Evolutionary conservation across 2,329 filamentous ascomycete genomes (phyloP), one percentile per base, ranked within the genome.

Genomic region (Colletotrichum noveboracense): DNA sequence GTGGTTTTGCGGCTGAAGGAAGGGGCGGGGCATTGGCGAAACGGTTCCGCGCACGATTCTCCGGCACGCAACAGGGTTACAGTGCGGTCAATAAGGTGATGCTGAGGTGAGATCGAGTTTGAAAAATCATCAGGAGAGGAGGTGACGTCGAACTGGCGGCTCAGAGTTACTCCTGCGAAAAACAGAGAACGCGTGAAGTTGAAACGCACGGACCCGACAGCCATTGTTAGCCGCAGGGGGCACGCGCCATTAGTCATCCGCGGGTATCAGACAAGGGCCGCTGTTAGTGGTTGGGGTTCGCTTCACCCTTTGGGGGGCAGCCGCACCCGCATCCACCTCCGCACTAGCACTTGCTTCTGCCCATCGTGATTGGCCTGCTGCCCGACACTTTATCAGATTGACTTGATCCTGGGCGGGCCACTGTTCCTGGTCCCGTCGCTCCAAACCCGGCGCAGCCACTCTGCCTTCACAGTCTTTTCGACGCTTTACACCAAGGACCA

Each of bases 161-260:
- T 82, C 79, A 61, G 66, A 70, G 71, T 69, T 71, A 56, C 75
- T 75, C 77, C 78, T 80, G 80, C 78, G 81, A 84, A 86, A 85
- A 85, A 85, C 82, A 85, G 82, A 80, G 78, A 81, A 84, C 85
- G 85, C 85, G 85, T 85, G 84, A 85, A 83, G 84, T 85, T 77
- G 79, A 75, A 78, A 77, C 75, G 83, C 82, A 82, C 83, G 82
- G 82, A 70, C 82, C 80, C 28, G 28, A 14, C 34, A 56, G 21
- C 72, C 71, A 72, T 66, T 71, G 56, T 72, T 66, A 71, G 71
- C 70, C 70, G 76, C 77, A 74, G 70, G 74, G 67, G 30, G 58
- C 58, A 60, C 58, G 73, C 73, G 67, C 52, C 12, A 74, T 78
- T 78, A 78, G 76, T 78, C 76, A 78, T 74, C 58, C 43, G 55